Percentiles rank a stretch among this genome's conserved stretches.
Conservation (phyloP, 2,329 filamentous ascomycete species). For the Cordyceps cicadae region DNA sequence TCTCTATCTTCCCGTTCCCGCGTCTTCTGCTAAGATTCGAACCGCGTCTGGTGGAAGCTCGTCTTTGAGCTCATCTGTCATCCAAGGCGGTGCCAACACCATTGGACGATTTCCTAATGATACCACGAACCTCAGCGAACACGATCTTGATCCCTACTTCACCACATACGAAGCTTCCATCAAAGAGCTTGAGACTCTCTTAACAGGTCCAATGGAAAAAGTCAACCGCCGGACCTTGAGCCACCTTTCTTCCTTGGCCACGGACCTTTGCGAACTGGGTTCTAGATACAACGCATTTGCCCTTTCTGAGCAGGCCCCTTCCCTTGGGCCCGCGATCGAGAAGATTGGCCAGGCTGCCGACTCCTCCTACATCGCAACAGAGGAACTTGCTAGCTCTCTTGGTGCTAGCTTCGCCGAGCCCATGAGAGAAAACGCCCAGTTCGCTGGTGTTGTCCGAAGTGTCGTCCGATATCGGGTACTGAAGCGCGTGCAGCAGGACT, state of each 20-base stretch:
- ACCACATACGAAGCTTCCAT: slow-evolving; percentile 86
- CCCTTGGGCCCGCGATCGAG: slow-evolving; percentile 87
- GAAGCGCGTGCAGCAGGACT: slow-evolving; percentile 94
- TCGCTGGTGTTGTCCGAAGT: slow-evolving; percentile 83
- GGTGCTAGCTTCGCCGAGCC: slow-evolving; percentile 93
- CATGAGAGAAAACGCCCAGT: slow-evolving; percentile 96
- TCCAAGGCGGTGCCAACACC: slow-evolving; percentile 44
- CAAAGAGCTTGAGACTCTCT: slow-evolving; percentile 77
- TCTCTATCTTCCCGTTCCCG: slow-evolving; percentile 77
- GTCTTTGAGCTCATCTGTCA: slow-evolving; percentile 28
- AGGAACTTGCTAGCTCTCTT: slow-evolving; percentile 79
- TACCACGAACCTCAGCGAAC: slow-evolving; percentile 67
- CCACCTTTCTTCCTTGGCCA: slow-evolving; percentile 73
- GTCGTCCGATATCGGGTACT: slow-evolving; percentile 84
- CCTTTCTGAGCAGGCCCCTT: slow-evolving; percentile 81
- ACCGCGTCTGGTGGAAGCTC: slow-evolving; percentile 34
- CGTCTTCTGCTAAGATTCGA: slow-evolving; percentile 78
- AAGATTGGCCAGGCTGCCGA: slow-evolving; percentile 91
- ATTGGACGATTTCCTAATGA: slow-evolving; percentile 78
- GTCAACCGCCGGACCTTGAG: slow-evolving; percentile 84
- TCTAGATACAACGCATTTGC: slow-evolving; percentile 97
- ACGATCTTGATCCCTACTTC: slow-evolving; percentile 93
- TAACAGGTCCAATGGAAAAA: slow-evolving; percentile 93
- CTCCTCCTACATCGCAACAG: slow-evolving; percentile 89
- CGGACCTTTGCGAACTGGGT: slow-evolving; percentile 86